Evolutionary conservation across 2,329 filamentous ascomycete genomes (phyloP).

Genomic region (Aspergillus awamori): DNA sequence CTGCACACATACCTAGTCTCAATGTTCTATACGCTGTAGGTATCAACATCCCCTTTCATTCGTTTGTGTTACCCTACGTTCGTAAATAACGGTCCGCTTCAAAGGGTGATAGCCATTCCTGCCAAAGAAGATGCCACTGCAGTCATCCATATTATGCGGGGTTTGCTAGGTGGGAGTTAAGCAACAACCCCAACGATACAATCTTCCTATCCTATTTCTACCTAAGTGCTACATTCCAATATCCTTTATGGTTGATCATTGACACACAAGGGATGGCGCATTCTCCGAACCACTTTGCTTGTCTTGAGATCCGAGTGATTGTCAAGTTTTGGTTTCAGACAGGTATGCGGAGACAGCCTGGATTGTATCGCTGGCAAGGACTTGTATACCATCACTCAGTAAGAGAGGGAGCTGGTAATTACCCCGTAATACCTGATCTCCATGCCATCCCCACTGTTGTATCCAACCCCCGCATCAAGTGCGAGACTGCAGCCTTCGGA

Average conservation of each 20-base stretch:
- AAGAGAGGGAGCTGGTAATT: too few species aligned
- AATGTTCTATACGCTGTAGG: not conserved
- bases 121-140: not conserved
- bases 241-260: not conserved
- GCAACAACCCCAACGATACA: not conserved
- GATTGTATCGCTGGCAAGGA: not conserved
- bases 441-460: not conserved
- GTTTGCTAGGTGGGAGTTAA: not conserved
- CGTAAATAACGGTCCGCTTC: not conserved
- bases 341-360: not conserved
- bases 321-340: not conserved
- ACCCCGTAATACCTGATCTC: not conserved
- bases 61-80: not conserved
- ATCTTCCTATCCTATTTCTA: not conserved
- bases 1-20: not conserved
- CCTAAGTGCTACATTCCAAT: not conserved
- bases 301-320: not conserved
- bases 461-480: conserved; percentile 1
- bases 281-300: not conserved
- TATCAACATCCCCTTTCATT: not conserved
- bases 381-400: too few species aligned
- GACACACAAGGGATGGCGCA: not conserved
- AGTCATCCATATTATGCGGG: not conserved
- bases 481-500: not conserved
- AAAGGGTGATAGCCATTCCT: not conserved